These are phyloP conservation scores for Volvox carteri DNA, from an alignment of 163 green algal genomes.

Conservation along the genomic window DNA sequence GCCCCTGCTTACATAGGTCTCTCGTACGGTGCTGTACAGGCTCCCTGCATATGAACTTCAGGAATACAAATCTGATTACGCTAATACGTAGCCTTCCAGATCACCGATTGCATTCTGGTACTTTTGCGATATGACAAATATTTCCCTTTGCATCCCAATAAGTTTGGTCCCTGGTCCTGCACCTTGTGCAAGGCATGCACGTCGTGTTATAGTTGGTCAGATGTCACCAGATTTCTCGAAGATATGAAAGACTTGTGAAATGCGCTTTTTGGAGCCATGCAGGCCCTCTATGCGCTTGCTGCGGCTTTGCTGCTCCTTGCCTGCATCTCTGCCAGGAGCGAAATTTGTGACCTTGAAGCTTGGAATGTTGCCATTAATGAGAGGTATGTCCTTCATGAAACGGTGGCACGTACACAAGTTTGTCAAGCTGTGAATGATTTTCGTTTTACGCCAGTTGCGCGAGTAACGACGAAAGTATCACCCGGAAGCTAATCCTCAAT, in stretches of 20 bases:
- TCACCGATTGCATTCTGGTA: no score
- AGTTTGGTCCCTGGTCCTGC: no score
- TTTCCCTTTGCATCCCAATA: no score
- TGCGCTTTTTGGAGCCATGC: constrained; percentile 7
- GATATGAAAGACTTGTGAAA: background rate
- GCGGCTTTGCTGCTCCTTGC: background rate
- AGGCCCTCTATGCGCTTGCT: background rate
- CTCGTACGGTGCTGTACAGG: no score
- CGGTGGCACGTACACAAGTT: background rate
- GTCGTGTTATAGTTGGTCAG: background rate
- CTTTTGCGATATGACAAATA: no score
- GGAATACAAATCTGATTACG: no score
- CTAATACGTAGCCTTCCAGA: no score
- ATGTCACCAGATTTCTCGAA: background rate
- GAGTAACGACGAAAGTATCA: background rate
- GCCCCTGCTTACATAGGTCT: no score
- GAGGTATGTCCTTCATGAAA: background rate
- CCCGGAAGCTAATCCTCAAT: background rate
- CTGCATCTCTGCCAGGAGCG: background rate
- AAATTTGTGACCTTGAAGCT: background rate
- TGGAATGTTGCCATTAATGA: background rate
- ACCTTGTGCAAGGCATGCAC: no score
- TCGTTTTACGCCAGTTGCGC: background rate
- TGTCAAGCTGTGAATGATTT: background rate
- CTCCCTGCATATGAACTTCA: no score